Percentiles rank a stretch among this genome's conserved stretches.
phyloP scores from a whole-genome alignment of 2,329 filamentous ascomycete species.

The Pseudogymnoascus sp. region DNA sequence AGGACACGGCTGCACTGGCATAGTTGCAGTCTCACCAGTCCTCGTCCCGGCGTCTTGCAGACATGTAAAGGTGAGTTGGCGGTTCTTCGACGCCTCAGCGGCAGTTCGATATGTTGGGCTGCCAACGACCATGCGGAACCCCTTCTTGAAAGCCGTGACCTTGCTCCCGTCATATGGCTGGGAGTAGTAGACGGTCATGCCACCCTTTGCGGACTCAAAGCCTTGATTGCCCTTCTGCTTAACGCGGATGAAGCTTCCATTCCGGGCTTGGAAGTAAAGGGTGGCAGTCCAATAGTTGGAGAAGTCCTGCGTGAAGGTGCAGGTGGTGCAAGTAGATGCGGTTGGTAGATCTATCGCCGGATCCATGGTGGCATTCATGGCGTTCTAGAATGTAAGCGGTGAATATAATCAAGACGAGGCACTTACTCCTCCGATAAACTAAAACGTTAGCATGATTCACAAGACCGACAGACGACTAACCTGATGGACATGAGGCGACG shows the following conservation, averaged over 20 bases:
- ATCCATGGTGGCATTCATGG: conserved; percentile 35
- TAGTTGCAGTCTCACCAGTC: conserved; percentile 31
- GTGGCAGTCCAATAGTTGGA: conserved; percentile 31
- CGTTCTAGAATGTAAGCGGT: conserved; percentile 22
- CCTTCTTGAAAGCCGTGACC: conserved; percentile 37
- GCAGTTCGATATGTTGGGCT: conserved; percentile 30
- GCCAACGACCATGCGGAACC: conserved; percentile 40
- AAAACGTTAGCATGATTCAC: not conserved
- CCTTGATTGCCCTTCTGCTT: conserved; percentile 28
- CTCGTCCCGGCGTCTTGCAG: conserved; percentile 32
- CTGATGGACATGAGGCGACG: conserved; percentile 17
- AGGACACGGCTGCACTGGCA: conserved; percentile 28
- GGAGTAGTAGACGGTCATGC: conserved; percentile 32
- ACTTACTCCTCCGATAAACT: not conserved
- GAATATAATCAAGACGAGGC: not conserved
- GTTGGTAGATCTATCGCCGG: conserved; percentile 21
- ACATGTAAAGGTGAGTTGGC: conserved; percentile 38
- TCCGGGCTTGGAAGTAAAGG: conserved; percentile 26
- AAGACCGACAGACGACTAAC: conserved; percentile 11
- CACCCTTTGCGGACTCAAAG: conserved; percentile 28
- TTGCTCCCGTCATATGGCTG: conserved; percentile 28
- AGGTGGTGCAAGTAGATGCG: conserved; percentile 27
- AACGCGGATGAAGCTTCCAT: conserved; percentile 27
- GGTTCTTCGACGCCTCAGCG: conserved; percentile 31
- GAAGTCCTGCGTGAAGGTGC: conserved; percentile 30